Conservation (phyloP, 1,284 basidiomycete species). For the Ustilago sp. region DNA sequence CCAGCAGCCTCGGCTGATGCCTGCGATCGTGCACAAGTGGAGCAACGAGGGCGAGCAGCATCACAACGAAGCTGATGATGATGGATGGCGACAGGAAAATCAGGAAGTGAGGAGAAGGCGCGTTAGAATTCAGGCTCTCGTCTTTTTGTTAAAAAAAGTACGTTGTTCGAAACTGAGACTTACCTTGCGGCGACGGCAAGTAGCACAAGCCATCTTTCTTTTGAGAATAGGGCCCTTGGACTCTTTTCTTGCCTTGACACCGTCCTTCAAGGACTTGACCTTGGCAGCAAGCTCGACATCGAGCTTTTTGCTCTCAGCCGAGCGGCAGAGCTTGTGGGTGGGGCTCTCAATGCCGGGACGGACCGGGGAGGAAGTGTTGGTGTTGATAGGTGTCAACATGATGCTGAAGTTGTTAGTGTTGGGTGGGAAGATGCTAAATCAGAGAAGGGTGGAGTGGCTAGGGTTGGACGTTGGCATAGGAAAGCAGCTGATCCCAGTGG, state of each 20-base stretch:
- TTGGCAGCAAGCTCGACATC: constrained; percentile 50
- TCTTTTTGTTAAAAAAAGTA: background rate
- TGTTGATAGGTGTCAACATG: constrained; percentile 53
- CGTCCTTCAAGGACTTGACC: constrained; percentile 48
- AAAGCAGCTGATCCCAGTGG: constrained; percentile 24
- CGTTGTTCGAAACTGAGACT: constrained; percentile 4
- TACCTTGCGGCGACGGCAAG: constrained; percentile 54
- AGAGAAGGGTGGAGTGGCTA: background rate
- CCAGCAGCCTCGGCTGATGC: constrained; percentile 55
- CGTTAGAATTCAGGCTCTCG: constrained; percentile 24
- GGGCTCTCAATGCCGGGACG: constrained; percentile 39
- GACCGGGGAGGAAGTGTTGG: constrained; percentile 46
- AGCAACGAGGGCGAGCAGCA: constrained; percentile 54
- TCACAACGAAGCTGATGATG: constrained; percentile 53
- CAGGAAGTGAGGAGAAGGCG: background rate
- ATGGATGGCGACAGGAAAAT: constrained; percentile 23
- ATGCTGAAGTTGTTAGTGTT: constrained; percentile 6
- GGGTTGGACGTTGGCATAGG: constrained; percentile 9
- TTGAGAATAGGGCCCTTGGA: constrained; percentile 55
- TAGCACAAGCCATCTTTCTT: constrained; percentile 55
- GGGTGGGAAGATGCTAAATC: background rate
- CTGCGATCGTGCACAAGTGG: constrained; percentile 53
- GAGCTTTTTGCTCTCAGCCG: constrained; percentile 49
- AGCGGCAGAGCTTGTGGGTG: constrained; percentile 45
- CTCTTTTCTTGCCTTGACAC: constrained; percentile 47